Evolutionary conservation across 768 basidiomycete genomes (phyloP).

Genomic region (Suillus variegatus): DNA sequence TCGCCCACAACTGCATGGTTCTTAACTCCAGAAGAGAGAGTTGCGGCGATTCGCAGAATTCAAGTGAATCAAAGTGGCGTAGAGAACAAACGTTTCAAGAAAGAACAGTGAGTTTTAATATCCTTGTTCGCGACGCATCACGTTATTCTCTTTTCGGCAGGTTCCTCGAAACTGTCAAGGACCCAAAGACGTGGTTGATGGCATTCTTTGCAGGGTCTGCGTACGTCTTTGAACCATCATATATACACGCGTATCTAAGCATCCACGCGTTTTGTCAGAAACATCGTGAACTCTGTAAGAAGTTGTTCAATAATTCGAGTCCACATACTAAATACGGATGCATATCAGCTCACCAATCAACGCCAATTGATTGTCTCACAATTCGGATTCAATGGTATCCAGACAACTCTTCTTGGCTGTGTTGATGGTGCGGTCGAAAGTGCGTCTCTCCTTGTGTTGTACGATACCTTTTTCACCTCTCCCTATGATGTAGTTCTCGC

Average conservation of each 20-base stretch:
- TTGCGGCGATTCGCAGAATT: constrained; percentile 68
- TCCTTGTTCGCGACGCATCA: neutral
- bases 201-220: constrained; percentile 62
- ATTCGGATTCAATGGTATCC: constrained; percentile 65
- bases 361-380: constrained; percentile 70
- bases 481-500: constrained; percentile 48
- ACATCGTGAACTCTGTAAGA: constrained; percentile 67
- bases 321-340: constrained; percentile 7
- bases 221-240: constrained; percentile 39
- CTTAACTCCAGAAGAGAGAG: constrained; percentile 67
- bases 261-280: constrained; percentile 39
- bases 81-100: constrained; percentile 81
- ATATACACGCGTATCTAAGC: constrained; percentile 13
- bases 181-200: constrained; percentile 78
- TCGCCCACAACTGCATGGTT: constrained; percentile 75
- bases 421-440: constrained; percentile 77
- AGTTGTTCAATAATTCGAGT: neutral
- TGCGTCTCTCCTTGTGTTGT: constrained; percentile 33
- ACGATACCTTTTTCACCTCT: neutral
- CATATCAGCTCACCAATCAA: constrained; percentile 67
- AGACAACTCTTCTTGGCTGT: constrained; percentile 75
- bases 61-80: constrained; percentile 76
- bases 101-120: constrained; percentile 57
- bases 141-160: constrained; percentile 32
- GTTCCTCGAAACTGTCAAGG: constrained; percentile 65